phyloP scores from a whole-genome alignment of 805 yeast species.

The Candida cerambycidarum region DNA sequence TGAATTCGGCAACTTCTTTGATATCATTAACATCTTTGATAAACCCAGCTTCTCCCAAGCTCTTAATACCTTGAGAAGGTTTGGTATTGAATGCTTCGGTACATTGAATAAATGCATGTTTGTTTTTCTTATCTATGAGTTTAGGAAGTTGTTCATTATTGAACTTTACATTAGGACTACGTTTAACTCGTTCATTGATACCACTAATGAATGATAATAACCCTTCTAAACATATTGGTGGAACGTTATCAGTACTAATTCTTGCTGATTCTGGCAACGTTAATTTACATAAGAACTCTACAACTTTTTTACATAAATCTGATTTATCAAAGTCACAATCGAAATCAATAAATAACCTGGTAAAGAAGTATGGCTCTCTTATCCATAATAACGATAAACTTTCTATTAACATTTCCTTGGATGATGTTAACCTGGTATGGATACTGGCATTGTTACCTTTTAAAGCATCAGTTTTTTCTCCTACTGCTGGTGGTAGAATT shows the following conservation, averaged over 20 bases:
- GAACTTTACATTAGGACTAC: conserved; percentile 3
- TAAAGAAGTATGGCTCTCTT: conserved; percentile 74
- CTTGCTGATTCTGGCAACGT: conserved; percentile 85
- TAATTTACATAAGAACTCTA: conserved; percentile 71
- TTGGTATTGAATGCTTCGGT: conserved; percentile 74
- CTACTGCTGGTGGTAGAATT: conserved; percentile 36
- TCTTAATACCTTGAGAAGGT: conserved; percentile 72
- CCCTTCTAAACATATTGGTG: conserved; percentile 92
- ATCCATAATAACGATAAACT: conserved; percentile 80
- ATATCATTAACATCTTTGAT: conserved; percentile 49
- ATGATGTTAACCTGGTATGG: conserved; percentile 12
- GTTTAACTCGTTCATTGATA: conserved; percentile 51
- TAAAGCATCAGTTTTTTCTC: conserved; percentile 16
- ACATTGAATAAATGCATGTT: conserved; percentile 75
- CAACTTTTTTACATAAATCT: conserved; percentile 66
- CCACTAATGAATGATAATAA: conserved; percentile 67
- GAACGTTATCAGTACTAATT: conserved; percentile 79
- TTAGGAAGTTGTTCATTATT: conserved; percentile 21
- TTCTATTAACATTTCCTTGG: conserved; percentile 84
- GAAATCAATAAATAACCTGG: conserved; percentile 73
- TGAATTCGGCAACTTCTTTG: conserved; percentile 68
- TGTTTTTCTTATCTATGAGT: conserved; percentile 49
- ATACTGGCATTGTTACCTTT: conserved; percentile 31
- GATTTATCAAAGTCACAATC: conserved; percentile 89
- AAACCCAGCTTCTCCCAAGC: conserved; percentile 64